Evolutionary conservation across 352 stramenopile species (phyloP), one percentile per base, ranked within the genome.

Genomic region (Pythium myriotylum): DNA sequence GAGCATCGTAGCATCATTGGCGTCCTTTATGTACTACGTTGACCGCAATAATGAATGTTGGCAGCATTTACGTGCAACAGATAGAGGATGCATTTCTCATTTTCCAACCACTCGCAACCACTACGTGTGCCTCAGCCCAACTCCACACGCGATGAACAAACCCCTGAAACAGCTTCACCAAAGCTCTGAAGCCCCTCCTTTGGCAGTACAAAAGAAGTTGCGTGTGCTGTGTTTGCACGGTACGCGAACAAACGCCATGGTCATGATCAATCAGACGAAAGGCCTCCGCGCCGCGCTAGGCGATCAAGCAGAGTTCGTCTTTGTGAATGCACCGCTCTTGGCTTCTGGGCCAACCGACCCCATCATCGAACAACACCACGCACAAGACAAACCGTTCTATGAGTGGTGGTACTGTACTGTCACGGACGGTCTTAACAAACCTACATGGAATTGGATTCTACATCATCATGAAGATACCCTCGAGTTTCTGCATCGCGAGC

Each of bases 361-460:
- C 6, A 39, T 62, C 16, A 65, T 68, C 17, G 48, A 62, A 51
- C 40, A 40, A 1, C 49, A 52, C 33, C 54, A 68, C 35, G 53
- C 46, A 5, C 49, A 74, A 17, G 67, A 75, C 39, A 63, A 65
- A 39, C 57, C 72, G 24, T 83, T 83, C 59, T 80, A 67, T 46
- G 74, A 83, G 55, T 83, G 74, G 74, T 79, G 65, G 71, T 61
- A 79, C 39, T 62, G 26, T 45, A 66, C 59, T 37, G 56, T 56
- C 6, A 55, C 67, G 17, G 48, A 73, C n/a, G 66, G 49, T 4
- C n/a, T 22, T 10, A 43, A 70, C 13, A 35, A 59, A 2, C 16
- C 54, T 17, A 52, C 39, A 1, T 52, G 32, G 0, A 52, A 67
- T 22, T 80, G 72, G 74, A 67, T 58, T 16, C 71, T 77, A 26